Evolutionary conservation across 2,329 filamentous ascomycete species (phyloP), one percentile per base, ranked within the genome.

Genomic region (Phialophora chinensis): DNA sequence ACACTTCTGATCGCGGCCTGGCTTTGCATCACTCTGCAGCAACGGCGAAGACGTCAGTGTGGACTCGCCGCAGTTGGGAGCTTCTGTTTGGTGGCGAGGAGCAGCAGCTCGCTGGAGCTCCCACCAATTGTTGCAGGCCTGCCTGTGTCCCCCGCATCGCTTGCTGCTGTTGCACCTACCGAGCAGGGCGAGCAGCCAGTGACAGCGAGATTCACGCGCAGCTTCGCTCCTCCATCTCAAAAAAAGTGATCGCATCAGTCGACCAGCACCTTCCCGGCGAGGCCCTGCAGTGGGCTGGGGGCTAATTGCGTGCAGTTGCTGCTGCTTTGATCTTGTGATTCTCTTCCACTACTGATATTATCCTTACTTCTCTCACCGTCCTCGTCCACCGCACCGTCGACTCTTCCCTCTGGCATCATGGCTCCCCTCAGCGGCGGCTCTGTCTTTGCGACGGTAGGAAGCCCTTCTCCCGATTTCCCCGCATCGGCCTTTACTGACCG

Each of bases 371-470:
- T 38, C 49, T 14, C 25, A 42, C 38, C 20, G 20, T 31, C n/a
- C 35, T 53, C 54, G 12, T 35, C 33, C 53, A 56, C 29, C 49
- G 58, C 53, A 52, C 29, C 49, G 58, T 57, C 59, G 61, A 44
- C 31, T 56, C 63, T 35, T 52, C 59, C 47, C 54, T 62, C 62
- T 27, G 58, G 67, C 72, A 64, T 31, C 64, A 74, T 74, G 72
- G 72, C 72, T 60, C 70, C 68, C 33, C 69, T 72, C 63, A 62
- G 66, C 61, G 63, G 66, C n/a, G 66, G 65, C 60, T 69, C 72
- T 50, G 72, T 74, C 69, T 74, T 69, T 65, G 72, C 72, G 50
- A 74, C 72, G 60, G 72, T 73, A 59, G 71, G 69, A 53, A 53
- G 52, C 60, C 31, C 57, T 52, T 55, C 57, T 62, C 62, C 53